Percentiles rank a stretch among this genome's conserved stretches.
Conservation (phyloP, 2,329 filamentous ascomycete genomes). For the Alternaria atra region DNA sequence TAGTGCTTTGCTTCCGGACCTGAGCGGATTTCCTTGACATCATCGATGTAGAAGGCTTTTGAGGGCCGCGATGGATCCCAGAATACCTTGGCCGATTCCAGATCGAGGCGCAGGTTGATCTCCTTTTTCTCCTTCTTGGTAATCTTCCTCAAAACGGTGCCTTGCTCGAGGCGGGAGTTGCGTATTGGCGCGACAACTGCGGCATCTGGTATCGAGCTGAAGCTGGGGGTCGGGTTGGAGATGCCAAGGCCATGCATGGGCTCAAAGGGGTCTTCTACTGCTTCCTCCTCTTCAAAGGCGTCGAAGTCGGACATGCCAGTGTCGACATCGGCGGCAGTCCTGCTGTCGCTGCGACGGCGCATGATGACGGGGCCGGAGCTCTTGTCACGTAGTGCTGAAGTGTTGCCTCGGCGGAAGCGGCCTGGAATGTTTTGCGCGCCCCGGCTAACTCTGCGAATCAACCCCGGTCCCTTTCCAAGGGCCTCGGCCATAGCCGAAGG, state of each 20-base stretch:
- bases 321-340: constrained; percentile 66
- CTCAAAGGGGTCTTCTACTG: constrained; percentile 56
- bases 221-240: constrained; percentile 37
- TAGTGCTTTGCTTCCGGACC: constrained; percentile 88
- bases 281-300: constrained; percentile 61
- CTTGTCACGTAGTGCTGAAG: constrained; percentile 77
- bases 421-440: constrained; percentile 75
- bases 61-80: constrained; percentile 83
- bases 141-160: constrained; percentile 81
- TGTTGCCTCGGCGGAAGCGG: constrained; percentile 79
- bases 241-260: constrained; percentile 55
- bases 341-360: constrained; percentile 88
- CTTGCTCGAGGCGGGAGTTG: constrained; percentile 78
- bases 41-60: constrained; percentile 92
- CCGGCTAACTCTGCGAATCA: constrained; percentile 88
- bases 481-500: constrained; percentile 71
- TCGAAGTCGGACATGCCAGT: constrained; percentile 61
- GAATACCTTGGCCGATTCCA: constrained; percentile 83
- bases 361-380: constrained; percentile 90
- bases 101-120: constrained; percentile 81
- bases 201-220: constrained; percentile 53
- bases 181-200: constrained; percentile 73
- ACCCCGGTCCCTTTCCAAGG: constrained; percentile 66
- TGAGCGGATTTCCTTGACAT: constrained; percentile 88
- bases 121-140: constrained; percentile 80